Evolutionary conservation across 441 rosid species (phyloP), one percentile per base, ranked within the genome.

Genomic region (Omphalea diandra): DNA sequence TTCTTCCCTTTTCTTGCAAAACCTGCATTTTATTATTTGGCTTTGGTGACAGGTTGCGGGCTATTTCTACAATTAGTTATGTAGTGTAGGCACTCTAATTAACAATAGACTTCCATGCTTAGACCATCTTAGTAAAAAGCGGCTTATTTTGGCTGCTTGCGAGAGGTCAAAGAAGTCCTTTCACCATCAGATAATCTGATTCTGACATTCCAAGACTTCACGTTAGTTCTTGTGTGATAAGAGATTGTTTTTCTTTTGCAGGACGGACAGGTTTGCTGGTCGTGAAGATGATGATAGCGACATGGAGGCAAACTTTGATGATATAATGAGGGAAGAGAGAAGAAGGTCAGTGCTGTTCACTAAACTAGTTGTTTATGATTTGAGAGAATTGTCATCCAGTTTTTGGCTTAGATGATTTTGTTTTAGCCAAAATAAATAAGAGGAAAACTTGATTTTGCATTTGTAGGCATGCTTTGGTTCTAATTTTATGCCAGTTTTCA

Each of bases 301-400:
- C 84, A 94, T 92, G 98, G 99, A 92, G 80, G 96, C 94, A 31
- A 82, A 81, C 73, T 94, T 77, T 52, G 98, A 87, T 0, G 99
- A 90, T 68, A 90, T 89, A 61, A 61, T 79, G 88, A 67, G 26
- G 76, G 98, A 94, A 76, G 98, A 92, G 77, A 81, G 63, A 63
- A 59, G 83, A 73, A 94, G 98, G 99, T 94, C 69, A 31, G 88
- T 65, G 46, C 31, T 61, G 31, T 47, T 20, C 22, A 7, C 44
- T 57, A 47, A 32, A 26, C 44, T 46, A 31, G 31, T 41, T 27
- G 64, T 27, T 31, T 41, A 20, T 49, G 43, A 32, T 47, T 15
- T 22, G 11, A 33, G 55, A 52, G 35, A 29, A 32, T 35, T 59
- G 49, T 35, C 15, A 46, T 52, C 5, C 10, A 29, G 8, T 29